phyloP scores from a whole-genome alignment of 2,329 filamentous ascomycete genomes.

The Venturia asperata region DNA sequence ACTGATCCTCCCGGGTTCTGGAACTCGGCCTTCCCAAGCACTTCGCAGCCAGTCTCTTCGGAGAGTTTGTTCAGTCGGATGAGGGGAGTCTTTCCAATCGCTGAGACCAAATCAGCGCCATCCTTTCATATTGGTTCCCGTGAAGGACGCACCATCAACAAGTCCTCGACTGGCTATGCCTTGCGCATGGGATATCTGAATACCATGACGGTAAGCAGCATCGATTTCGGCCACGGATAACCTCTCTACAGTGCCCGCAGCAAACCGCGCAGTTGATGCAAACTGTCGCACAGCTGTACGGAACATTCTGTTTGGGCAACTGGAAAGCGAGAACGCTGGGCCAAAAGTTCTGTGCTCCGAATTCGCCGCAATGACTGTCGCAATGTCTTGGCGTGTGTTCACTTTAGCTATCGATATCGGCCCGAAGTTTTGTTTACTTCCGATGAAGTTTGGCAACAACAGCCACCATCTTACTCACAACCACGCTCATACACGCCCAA shows the following conservation, averaged over 20 bases:
- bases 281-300: constrained; percentile 62
- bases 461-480: constrained; percentile 6
- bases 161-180: constrained; percentile 67
- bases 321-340: neutral
- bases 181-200: constrained; percentile 72
- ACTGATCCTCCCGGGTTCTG: constrained; percentile 95
- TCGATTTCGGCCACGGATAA: constrained; percentile 39
- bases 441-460: constrained; percentile 18
- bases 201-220: constrained; percentile 51
- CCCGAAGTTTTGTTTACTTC: neutral
- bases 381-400: neutral
- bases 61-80: constrained; percentile 86
- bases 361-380: neutral
- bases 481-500: constrained; percentile 16
- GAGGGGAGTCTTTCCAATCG: constrained; percentile 94
- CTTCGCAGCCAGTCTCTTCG: constrained; percentile 82
- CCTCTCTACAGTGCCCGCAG: constrained; percentile 33
- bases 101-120: constrained; percentile 41
- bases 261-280: constrained; percentile 54
- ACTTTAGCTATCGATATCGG: neutral
- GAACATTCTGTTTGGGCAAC: constrained; percentile 49
- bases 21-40: constrained; percentile 96
- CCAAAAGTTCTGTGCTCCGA: neutral
- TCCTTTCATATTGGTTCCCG: constrained; percentile 12
- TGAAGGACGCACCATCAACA: constrained; percentile 61